Conservation (phyloP, 2,329 filamentous ascomycete genomes). For the Trichophyton mentagrophytes region DNA sequence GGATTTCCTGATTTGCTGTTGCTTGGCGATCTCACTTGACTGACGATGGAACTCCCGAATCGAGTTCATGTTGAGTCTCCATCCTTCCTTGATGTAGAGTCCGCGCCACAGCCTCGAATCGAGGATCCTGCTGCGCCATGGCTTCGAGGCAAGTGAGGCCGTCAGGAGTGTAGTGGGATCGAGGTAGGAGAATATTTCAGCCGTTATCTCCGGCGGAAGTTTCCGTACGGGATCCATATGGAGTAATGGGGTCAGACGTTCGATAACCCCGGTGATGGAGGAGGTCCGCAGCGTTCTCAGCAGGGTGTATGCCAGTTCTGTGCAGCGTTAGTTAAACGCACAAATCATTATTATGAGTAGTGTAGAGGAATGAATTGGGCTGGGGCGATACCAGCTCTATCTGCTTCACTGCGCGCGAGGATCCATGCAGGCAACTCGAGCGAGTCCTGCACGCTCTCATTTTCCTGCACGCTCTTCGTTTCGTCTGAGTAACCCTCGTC, state of each 20-base stretch:
- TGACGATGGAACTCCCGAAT: constrained; percentile 54
- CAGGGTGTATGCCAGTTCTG: constrained; percentile 70
- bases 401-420: constrained; percentile 40
- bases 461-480: constrained; percentile 37
- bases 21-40: constrained; percentile 23
- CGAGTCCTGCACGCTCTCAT: constrained; percentile 28
- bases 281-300: constrained; percentile 68
- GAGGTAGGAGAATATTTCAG: constrained; percentile 77
- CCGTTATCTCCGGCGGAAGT: constrained; percentile 79
- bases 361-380: not conserved
- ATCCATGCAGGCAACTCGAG: constrained; percentile 43
- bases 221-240: constrained; percentile 85
- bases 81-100: constrained; percentile 74
- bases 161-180: constrained; percentile 67
- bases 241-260: constrained; percentile 65
- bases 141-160: constrained; percentile 63
- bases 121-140: constrained; percentile 68
- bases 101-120: constrained; percentile 80
- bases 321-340: not conserved
- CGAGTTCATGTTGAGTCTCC: constrained; percentile 57
- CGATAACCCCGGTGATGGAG: constrained; percentile 65
- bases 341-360: not conserved
- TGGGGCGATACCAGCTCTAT: constrained; percentile 39
- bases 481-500: constrained; percentile 86
- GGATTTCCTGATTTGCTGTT: constrained; percentile 31